phyloP scores from a whole-genome alignment of 2,329 filamentous ascomycete species.

The Xylariaceae sp. region DNA sequence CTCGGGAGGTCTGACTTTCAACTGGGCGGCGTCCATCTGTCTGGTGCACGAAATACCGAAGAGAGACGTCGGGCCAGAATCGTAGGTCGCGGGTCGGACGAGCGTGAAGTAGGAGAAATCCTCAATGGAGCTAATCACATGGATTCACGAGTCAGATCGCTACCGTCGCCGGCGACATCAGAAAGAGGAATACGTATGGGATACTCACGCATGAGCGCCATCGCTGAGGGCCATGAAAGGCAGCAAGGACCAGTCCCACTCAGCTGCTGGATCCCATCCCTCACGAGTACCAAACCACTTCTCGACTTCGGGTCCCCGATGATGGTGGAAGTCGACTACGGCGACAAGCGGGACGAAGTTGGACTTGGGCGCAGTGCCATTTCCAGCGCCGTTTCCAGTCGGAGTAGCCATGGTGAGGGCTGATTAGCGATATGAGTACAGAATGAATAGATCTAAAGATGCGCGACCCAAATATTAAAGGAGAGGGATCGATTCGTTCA shows the following conservation, averaged over 20 bases:
- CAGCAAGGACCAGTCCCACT: conserved; percentile 85
- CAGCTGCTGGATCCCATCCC: conserved; percentile 68
- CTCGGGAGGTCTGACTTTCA: conserved; percentile 75
- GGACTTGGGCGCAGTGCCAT: conserved; percentile 15
- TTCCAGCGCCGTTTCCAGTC: conserved; percentile 7
- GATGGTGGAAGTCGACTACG: conserved; percentile 81
- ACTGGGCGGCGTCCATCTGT: conserved; percentile 73
- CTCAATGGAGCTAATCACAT: conserved; percentile 63
- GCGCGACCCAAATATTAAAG: background rate
- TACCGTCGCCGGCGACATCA: background rate
- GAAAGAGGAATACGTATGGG: background rate
- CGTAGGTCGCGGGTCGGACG: conserved; percentile 53
- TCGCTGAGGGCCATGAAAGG: conserved; percentile 97
- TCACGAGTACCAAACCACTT: conserved; percentile 77
- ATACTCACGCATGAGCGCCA: conserved; percentile 80
- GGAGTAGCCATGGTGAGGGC: conserved; percentile 23
- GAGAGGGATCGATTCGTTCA: background rate
- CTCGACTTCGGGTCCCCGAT: conserved; percentile 86
- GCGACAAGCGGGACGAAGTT: conserved; percentile 65
- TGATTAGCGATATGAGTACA: background rate
- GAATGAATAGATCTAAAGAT: conserved; percentile 1
- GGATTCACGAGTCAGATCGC: conserved; percentile 16
- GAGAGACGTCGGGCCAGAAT: conserved; percentile 65
- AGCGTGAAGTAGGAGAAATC: conserved; percentile 99
- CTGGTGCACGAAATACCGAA: conserved; percentile 96